These are phyloP conservation scores for Fusarium cicatricum DNA, from an alignment of 2,329 filamentous ascomycete genomes.

Conservation along the genomic window DNA sequence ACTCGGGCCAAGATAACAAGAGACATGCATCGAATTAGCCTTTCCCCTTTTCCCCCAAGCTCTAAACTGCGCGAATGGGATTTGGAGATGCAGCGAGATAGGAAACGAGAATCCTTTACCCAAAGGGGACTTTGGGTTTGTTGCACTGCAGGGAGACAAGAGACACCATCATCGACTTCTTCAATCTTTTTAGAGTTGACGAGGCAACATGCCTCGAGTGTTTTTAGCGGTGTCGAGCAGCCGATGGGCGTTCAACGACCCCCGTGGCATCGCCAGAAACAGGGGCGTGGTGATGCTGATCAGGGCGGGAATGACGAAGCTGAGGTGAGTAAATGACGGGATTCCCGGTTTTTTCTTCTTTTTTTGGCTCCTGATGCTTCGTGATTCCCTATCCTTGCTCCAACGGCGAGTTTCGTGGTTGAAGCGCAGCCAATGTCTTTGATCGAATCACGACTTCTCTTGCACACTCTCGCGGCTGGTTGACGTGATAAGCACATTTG, in stretches of 20 bases:
- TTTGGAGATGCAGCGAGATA: neutral
- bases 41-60: neutral
- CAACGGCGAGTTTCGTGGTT: neutral
- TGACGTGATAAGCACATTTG: constrained; percentile 7
- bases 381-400: neutral
- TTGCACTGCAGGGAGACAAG: neutral
- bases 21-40: neutral
- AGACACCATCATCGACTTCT: neutral
- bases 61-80: neutral
- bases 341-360: constrained; percentile 3
- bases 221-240: constrained; percentile 11
- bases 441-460: constrained; percentile 5
- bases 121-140: neutral
- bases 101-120: no score
- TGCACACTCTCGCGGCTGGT: constrained; percentile 1
- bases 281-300: constrained; percentile 14
- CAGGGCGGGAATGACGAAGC: constrained; percentile 27
- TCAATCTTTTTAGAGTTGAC: constrained; percentile 20
- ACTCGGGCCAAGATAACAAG: constrained; percentile 14
- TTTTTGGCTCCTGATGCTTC: neutral
- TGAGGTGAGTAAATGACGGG: constrained; percentile 21
- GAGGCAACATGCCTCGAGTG: constrained; percentile 12
- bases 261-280: constrained; percentile 7
- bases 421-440: neutral
- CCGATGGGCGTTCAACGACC: constrained; percentile 1